phyloP scores from a whole-genome alignment of 306 rosid genomes.

The Chamaecrista fasciculata region DNA sequence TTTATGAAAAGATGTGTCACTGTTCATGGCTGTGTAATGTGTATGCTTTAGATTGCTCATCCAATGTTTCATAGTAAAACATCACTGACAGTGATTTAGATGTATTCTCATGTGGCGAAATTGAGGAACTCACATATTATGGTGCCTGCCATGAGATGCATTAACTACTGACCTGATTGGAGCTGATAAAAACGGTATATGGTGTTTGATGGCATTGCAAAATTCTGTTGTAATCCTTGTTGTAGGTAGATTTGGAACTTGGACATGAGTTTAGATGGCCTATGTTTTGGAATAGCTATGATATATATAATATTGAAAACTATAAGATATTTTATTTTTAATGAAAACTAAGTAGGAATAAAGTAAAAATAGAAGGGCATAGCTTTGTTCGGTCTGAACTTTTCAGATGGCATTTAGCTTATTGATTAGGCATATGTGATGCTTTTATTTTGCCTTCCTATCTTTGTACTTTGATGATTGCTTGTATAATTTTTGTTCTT shows the following conservation, averaged over 20 bases:
- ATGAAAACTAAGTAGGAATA: not conserved
- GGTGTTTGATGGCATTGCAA: not conserved
- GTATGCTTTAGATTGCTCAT: constrained; percentile 16
- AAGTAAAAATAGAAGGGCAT: no score
- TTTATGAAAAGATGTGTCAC: not conserved
- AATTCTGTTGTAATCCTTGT: not conserved
- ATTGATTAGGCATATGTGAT: not conserved
- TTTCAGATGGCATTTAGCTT: not conserved
- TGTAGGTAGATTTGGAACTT: not conserved
- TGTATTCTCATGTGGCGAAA: not conserved
- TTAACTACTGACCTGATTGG: not conserved
- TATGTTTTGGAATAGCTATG: not conserved
- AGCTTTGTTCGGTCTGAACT: not conserved
- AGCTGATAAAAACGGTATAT: not conserved
- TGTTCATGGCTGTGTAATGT: not conserved
- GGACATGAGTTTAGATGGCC: not conserved
- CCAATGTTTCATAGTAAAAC: not conserved
- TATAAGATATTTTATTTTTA: not conserved
- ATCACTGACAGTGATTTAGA: not conserved
- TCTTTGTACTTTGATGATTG: not conserved
- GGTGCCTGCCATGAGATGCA: not conserved
- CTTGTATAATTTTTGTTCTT: not conserved
- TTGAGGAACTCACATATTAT: not conserved
- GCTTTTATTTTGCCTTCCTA: not conserved
- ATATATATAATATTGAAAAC: no score